Evolutionary conservation across 2,329 filamentous ascomycete species (phyloP), one percentile per base, ranked within the genome.

Genomic region (Scolecobasidium constrictum): DNA sequence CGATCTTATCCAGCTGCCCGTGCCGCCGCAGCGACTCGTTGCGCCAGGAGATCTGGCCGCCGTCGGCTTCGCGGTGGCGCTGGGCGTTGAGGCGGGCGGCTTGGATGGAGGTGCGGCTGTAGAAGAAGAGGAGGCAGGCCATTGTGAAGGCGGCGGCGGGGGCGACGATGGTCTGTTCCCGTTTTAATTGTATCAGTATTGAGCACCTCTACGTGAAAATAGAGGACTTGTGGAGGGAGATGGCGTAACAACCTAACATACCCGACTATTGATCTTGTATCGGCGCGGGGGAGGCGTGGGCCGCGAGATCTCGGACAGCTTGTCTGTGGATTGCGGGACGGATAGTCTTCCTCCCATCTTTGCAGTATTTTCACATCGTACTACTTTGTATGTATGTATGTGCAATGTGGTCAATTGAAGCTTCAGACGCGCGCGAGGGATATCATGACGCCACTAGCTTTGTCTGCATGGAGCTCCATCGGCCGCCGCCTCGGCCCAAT

Each of bases 51-150:
- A 66, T 72, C 60, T 65, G 72, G 41, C 71, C 74, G 20, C 70
- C 72, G 47, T 77, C 72, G 31, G 69, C 72, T 50, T 76, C 70
- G 38, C 77, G 64, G 42, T 76, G 72, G 47, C 66, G 63, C 50
- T 76, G 69, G 0, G 78, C 78, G 49, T 83, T 81, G 37, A 72
- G 66, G 51, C 81, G 81, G 3, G 81, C 81, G 18, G 77, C 73
- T 47, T 71, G 67, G 48, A 84, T 83, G 18, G 74, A 78, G 6
- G 72, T 79, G 40, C 79, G 64, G 20, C 77, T 68, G 59, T 84
- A 84, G 23, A 71, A 61, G 57, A 73, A 75, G 22, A 78, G 67
- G 17, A 80, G 54, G 38, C 70, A 58, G 13, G 75, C 76, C 75
- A 80, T 78, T 12, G 71, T 72, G 48, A 77, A 65, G 19, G 75